Base-by-base conservation (phyloP, 2,329 filamentous ascomycete genomes). In the Arthrobotrys megalospora region DNA sequence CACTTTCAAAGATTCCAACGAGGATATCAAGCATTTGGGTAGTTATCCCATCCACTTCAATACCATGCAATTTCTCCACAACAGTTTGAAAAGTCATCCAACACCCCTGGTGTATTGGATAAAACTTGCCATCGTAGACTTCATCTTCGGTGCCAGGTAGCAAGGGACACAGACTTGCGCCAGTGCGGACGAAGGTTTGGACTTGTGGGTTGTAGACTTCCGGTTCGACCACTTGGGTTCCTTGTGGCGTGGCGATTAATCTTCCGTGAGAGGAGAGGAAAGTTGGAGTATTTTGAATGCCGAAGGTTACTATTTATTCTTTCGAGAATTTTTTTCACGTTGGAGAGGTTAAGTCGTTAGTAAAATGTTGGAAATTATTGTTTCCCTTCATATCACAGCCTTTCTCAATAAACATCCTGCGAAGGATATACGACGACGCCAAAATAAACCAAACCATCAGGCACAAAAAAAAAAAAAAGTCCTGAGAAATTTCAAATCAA, bases 71-170 rank as follows among this genome's bases (percentile, higher is more conserved):
- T 21, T 12, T 34, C 6, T 14, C 6, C 19, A 24, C 70, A 6
- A 68, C n/a, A 1, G 1, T 8, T 6, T 38, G 7, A 53, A 72
- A 60, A 16, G 11, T 43, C 0, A 6, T 0, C 71, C 45, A 62
- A 21, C 71, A 76, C 6, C 16, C 11, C 1, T 10, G 16, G 24
- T 76, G 71, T 0, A 76, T 41, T 8, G 55, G 45, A 14, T 63
- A 76, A 36, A 55, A 68, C 21, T 45, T 76, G 19, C 71, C 71
- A 21, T 69, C 71, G 1, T 62, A 66, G 0, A 21, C 19, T 34
- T 64, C 53, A 14, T 32, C 7, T 16, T 53, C 58, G 1, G 1
- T 10, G 1, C 8, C n/a, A 0, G 36, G 6, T 5, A 12, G 34
- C 2, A 58, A 11, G 4, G 58, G 55, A 48, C 60, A 72, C 6